These are phyloP conservation scores for Polygonum maritimum DNA, from an alignment of 148 eudicot genomes.

Conservation along the genomic window DNA sequence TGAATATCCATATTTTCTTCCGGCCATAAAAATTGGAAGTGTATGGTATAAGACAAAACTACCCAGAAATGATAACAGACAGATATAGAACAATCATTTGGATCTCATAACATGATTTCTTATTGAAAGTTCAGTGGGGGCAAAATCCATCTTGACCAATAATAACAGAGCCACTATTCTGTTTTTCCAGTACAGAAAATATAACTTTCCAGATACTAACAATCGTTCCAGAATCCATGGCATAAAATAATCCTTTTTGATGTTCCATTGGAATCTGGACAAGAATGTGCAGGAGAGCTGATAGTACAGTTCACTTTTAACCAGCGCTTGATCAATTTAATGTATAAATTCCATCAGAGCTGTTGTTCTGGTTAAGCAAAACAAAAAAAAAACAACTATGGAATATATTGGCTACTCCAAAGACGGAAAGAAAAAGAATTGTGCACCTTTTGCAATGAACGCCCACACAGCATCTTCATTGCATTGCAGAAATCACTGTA, in stretches of 20 bases:
- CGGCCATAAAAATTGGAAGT: background rate
- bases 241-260: background rate
- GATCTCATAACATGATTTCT: background rate
- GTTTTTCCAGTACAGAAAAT: too few species aligned
- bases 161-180: too few species aligned
- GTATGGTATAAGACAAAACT: background rate
- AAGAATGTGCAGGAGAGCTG: background rate
- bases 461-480: constrained; percentile 58
- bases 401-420: background rate
- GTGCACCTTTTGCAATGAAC: constrained; percentile 68
- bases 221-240: background rate
- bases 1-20: background rate
- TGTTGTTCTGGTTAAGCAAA: background rate
- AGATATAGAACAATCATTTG: background rate
- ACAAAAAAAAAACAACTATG: background rate
- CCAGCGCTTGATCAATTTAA: background rate
- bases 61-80: background rate
- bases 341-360: background rate
- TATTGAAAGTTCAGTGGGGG: background rate
- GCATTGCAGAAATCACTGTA: constrained; percentile 57
- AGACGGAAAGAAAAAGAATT: background rate
- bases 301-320: background rate
- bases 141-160: background rate
- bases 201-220: background rate
- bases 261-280: background rate